Conservation (phyloP, 148 eudicot genomes). For the Polygonum aviculare region DNA sequence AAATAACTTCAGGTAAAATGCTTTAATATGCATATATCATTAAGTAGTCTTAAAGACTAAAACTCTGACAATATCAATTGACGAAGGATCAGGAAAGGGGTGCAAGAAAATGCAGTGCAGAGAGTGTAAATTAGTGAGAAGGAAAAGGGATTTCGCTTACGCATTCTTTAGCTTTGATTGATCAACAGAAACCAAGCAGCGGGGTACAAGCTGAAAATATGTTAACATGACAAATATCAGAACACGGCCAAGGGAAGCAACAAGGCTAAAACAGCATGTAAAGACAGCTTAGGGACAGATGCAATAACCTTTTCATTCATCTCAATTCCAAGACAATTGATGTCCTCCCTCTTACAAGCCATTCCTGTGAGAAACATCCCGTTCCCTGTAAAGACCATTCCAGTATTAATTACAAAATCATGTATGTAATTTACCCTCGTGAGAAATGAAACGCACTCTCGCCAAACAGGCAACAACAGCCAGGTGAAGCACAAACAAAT, state of each 20-base stretch:
- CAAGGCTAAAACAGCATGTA: not conserved
- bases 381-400: conserved; percentile 45
- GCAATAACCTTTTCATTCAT: conserved; percentile 65
- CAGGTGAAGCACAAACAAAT: not conserved
- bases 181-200: conserved; percentile 36
- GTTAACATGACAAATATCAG: not conserved
- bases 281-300: not conserved
- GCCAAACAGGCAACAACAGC: not conserved
- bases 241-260: conserved; percentile 10
- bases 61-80: not conserved
- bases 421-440: not conserved
- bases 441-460: not conserved
- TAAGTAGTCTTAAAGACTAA: not conserved
- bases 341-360: conserved; percentile 47
- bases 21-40: not conserved
- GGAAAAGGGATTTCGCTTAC: conserved; percentile 27
- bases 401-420: conserved; percentile 9
- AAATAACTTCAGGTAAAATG: not conserved
- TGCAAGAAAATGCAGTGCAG: not conserved
- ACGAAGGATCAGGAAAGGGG: not conserved
- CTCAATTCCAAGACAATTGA: conserved; percentile 80
- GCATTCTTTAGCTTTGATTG: conserved; percentile 40
- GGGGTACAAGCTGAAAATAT: conserved; percentile 55
- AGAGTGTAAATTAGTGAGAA: not conserved
- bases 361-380: conserved; percentile 68